Percentiles rank a stretch among this genome's conserved stretches.
Conservation (phyloP, 148 eudicot genomes). For the Selenicereus undatus region DNA sequence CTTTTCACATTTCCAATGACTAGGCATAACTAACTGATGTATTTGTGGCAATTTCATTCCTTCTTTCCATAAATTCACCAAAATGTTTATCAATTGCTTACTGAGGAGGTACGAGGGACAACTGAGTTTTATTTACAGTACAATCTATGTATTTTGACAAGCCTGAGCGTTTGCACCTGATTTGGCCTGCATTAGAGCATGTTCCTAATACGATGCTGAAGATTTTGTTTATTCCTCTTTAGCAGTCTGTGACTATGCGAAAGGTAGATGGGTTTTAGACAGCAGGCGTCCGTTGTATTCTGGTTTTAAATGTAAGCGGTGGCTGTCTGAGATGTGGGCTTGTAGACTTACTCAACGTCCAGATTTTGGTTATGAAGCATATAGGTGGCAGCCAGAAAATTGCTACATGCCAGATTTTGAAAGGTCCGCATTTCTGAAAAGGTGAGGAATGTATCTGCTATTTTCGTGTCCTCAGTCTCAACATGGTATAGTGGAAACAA, state of each 20-base stretch:
- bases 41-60: neutral
- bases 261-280: conserved; percentile 60
- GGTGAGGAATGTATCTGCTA: conserved; percentile 24
- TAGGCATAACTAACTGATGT: neutral
- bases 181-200: neutral
- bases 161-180: neutral
- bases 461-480: neutral
- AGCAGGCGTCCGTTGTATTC: conserved; percentile 51
- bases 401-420: conserved; percentile 62
- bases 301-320: conserved; percentile 56
- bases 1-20: neutral
- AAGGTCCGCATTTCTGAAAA: conserved; percentile 41
- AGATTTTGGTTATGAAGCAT: conserved; percentile 58
- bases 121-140: neutral
- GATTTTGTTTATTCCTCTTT: conserved; percentile 3
- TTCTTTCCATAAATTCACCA: neutral
- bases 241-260: conserved; percentile 57
- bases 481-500: too few relatives aligned
- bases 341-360: conserved; percentile 57
- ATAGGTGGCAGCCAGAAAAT: conserved; percentile 54
- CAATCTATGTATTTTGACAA: neutral
- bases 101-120: too few relatives aligned
- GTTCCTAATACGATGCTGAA: neutral
- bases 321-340: conserved; percentile 70
- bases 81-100: neutral